Percentiles rank a stretch among this genome's conserved stretches.
Conservation (phyloP, 495 filamentous ascomycete genomes). For the Eremomyces bilateralis region DNA sequence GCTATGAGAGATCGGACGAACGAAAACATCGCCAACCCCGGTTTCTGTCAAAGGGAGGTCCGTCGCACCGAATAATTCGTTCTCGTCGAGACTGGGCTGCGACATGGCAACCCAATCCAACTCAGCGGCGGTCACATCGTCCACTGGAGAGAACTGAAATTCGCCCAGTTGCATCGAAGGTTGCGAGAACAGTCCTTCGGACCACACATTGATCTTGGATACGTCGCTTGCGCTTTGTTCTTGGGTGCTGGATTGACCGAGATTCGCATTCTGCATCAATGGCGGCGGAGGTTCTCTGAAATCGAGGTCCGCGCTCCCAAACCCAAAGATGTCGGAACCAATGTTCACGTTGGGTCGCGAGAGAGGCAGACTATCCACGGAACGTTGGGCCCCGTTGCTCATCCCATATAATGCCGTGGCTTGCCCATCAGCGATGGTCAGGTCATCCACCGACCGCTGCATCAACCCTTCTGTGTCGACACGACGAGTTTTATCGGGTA, state of each 20-base stretch:
- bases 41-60: not conserved
- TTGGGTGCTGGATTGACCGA: not conserved
- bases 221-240: not conserved
- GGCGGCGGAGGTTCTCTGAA: not conserved
- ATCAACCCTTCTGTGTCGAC: not conserved
- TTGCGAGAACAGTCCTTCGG: not conserved
- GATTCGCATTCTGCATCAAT: not conserved
- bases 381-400: constrained; percentile 11
- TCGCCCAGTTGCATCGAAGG: no score
- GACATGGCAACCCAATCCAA: no score
- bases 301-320: constrained; percentile 1
- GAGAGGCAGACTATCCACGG: constrained; percentile 13
- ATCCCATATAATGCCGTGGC: no score
- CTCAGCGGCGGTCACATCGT: no score
- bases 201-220: not conserved
- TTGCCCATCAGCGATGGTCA: constrained; percentile 12
- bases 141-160: no score
- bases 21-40: not conserved
- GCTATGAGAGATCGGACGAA: not conserved
- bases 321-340: no score
- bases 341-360: no score
- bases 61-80: not conserved
- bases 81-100: not conserved
- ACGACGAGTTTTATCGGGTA: not conserved
- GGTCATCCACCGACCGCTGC: constrained; percentile 7